phyloP scores from a whole-genome alignment of 345 rosid species.

The Viola odorata region DNA sequence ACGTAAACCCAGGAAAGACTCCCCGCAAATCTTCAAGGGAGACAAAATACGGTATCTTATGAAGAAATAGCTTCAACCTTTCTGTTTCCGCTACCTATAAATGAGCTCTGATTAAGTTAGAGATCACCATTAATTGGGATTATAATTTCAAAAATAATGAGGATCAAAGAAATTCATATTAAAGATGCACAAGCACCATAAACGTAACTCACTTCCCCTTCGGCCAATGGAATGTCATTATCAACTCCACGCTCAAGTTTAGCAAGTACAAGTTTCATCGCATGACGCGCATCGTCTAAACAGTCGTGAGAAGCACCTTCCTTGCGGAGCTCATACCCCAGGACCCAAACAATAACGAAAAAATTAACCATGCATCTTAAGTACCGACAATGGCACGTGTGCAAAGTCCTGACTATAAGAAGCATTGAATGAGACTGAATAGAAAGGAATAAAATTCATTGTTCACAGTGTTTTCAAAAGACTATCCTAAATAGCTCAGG shows the following conservation, averaged over 20 bases:
- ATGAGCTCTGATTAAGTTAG: no score
- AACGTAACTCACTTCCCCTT: conserved; percentile 33
- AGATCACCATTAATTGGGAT: no score
- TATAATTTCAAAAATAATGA: conserved; percentile 4
- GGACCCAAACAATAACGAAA: conserved; percentile 24
- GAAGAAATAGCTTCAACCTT: conserved; percentile 51
- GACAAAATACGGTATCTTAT: conserved; percentile 52
- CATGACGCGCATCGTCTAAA: conserved; percentile 75
- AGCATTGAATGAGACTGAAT: background rate
- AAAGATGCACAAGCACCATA: conserved; percentile 4
- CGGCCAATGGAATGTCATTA: conserved; percentile 26
- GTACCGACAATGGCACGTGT: background rate
- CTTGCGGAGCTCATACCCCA: conserved; percentile 65
- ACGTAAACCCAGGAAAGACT: conserved; percentile 39
- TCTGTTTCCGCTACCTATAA: conserved; percentile 42
- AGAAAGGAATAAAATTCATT: background rate
- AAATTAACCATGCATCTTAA: conserved; percentile 6
- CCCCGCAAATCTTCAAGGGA: conserved; percentile 39
- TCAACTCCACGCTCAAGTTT: conserved; percentile 48
- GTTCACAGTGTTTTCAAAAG: background rate
- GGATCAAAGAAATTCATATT: background rate
- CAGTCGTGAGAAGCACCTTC: conserved; percentile 70
- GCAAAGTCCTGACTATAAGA: background rate
- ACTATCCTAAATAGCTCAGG: background rate
- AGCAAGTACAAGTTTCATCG: conserved; percentile 86